Evolutionary conservation across 2,329 filamentous ascomycete species (phyloP).

Genomic region (Fusarium sterilihyphosum): DNA sequence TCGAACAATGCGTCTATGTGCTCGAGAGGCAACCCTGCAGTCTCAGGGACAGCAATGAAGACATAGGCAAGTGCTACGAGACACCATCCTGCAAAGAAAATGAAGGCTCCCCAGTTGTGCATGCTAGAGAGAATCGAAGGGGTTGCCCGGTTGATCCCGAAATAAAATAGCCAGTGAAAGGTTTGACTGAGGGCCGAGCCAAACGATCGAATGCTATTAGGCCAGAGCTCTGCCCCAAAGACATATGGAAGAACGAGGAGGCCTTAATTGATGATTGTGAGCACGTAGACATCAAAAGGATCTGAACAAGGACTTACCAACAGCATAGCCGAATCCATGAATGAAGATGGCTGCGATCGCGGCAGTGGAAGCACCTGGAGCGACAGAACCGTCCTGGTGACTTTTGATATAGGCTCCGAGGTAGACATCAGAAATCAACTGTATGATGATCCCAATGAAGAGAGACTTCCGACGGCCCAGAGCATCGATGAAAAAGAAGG

Average conservation of each 20-base stretch:
- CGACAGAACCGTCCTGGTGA: conserved; percentile 40
- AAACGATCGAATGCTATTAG: conserved; percentile 56
- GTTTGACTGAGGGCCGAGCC: conserved; percentile 46
- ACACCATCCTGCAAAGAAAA: conserved; percentile 54
- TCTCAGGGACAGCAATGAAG: conserved; percentile 53
- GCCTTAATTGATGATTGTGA: conserved; percentile 6
- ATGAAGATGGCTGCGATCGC: conserved; percentile 57
- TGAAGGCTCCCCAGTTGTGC: conserved; percentile 53
- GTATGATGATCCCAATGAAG: conserved; percentile 48
- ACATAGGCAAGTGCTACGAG: conserved; percentile 50
- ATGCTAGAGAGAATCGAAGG: conserved; percentile 48
- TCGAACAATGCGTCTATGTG: conserved; percentile 51
- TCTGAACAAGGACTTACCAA: not conserved
- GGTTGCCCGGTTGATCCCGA: conserved; percentile 48
- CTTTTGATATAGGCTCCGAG: conserved; percentile 53
- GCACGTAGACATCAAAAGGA: not conserved
- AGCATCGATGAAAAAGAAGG: not conserved
- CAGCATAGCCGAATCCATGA: conserved; percentile 57
- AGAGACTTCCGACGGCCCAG: conserved; percentile 38
- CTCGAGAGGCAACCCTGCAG: conserved; percentile 50
- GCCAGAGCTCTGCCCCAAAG: conserved; percentile 57
- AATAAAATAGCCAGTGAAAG: conserved; percentile 52
- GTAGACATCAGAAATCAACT: conserved; percentile 55
- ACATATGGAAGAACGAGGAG: conserved; percentile 55
- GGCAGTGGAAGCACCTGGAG: conserved; percentile 45